Evolutionary conservation across 176 grass and related monocot species (phyloP), one percentile per base, ranked within the genome.

Genomic region (Pontederia paniculata): DNA sequence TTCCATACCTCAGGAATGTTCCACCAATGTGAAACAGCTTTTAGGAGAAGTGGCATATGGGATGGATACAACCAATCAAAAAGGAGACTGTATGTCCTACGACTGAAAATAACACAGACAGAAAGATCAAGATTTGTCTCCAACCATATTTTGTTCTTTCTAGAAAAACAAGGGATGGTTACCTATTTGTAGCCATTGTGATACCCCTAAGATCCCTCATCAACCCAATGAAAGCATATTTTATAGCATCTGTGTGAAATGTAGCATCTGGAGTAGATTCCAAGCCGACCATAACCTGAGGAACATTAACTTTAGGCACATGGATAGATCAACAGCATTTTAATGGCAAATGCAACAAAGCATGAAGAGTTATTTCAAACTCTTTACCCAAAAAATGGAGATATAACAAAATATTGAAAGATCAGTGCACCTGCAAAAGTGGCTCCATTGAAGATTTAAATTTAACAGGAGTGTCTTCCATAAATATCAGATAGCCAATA

Each of bases 21-120:
- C 23, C 83, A 57, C 75, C 78, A 91, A 41, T 90, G 68, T 59
- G 94, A 82, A 73, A 98, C 77, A 20, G 87, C 87, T 82, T 80
- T 93, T 70, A 98, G 60, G 17, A 98, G 67, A 78, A 93, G 83
- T 51, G 88, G 72, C 87, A 93, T 88, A 65, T 65, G 87, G 71
- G 83, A 69, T 23, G 94, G 83, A 74, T 98, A 98, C 44, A 98
- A 31, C 94, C 94, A 98, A 64, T 93, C 94, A 82, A 98, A 98
- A 73, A 98, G 75, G 21, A 93, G 83, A 5, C 94, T 83, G 55
- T 98, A 98, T 50, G 86, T 85, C 72, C 76, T 80, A 66, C 86
- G 86, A 68, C 94, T 98, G 77, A 63, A 77, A 53, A 23, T 37
- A 78, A 44, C 72, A 52, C 23, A 80, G 65, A 57, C 12, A 74